Base-by-base conservation (phyloP, 139 green algal genomes). In the Choricystis sp. region DNA sequence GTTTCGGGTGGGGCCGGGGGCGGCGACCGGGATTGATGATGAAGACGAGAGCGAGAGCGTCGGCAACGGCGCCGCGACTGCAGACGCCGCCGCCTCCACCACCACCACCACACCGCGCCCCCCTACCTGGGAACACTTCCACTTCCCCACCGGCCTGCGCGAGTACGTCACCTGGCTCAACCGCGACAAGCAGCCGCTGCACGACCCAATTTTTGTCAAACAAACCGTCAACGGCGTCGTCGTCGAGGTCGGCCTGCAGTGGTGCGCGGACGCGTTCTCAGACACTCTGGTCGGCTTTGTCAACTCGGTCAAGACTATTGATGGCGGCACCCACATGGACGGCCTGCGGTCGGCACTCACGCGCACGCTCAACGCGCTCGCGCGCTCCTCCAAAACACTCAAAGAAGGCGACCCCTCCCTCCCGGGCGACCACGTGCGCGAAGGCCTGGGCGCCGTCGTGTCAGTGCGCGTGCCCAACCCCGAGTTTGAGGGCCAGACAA, bases 401-500 rank as follows among this genome's bases (percentile, higher is more conserved):
- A 90, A 92, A 74, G 88, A 94, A 3, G 72, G 69, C 4, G 86
- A 94, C 56, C 49, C 81, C n/a, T 89, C 81, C 61, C 69, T 95
- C 59, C 67, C 64, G 0, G 90, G 92, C 1, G 92, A 98, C 28
- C 83, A 96, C 71, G 74, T 96, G 3, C 77, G 92, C 1, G 92
- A 98, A 72, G 85, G 85, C 5, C 79, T 93, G 9, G 77, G 66
- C 0, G 81, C 74, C 0, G 65, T 94, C 3, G 69, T 95, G 25
- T 76, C 71, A 3, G 88, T 95, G 25, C 87, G 91, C 78, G 79
- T 96, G 28, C 83, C 79, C 16, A 59, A 90, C 61, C 92, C 92
- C 3, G 91, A 98, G 80, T 98, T 98, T 77, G 89, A 98, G 74
- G 92, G 92, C 3, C 92, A 98, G 79, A 98, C 92, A 40, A 98